Evolutionary conservation across 495 filamentous ascomycete species (phyloP).

Genomic region (Aspergillus leporis): DNA sequence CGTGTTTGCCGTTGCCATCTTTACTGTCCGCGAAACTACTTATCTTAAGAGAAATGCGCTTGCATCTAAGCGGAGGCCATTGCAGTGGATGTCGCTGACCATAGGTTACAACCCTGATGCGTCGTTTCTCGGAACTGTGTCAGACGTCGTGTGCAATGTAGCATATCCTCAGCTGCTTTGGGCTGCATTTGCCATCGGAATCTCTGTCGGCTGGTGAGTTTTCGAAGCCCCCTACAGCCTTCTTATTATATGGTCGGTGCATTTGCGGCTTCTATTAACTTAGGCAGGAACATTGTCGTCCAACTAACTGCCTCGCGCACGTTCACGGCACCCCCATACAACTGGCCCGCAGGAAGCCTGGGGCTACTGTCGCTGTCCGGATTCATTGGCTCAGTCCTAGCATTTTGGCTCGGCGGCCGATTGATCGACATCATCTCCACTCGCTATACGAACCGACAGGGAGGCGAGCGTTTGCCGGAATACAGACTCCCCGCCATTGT

Average conservation of each 20-base stretch:
- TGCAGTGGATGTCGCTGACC: constrained; percentile 30
- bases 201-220: constrained; percentile 32
- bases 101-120: constrained; percentile 28
- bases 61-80: constrained; percentile 14
- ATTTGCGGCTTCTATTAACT: not conserved
- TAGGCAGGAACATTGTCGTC: constrained; percentile 35
- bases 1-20: constrained; percentile 22
- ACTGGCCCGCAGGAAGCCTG: constrained; percentile 27
- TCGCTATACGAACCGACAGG: constrained; percentile 26
- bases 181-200: constrained; percentile 31
- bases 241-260: not conserved
- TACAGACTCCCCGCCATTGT: constrained; percentile 32
- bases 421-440: constrained; percentile 36
- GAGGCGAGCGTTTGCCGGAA: constrained; percentile 28
- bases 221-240: not conserved
- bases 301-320: constrained; percentile 32
- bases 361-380: constrained; percentile 33
- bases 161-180: constrained; percentile 34
- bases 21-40: constrained; percentile 32
- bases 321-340: constrained; percentile 33
- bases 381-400: constrained; percentile 31
- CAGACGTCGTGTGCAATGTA: constrained; percentile 26
- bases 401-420: constrained; percentile 34
- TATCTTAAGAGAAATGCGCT: constrained; percentile 15
- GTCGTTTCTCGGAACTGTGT: constrained; percentile 24